These are phyloP conservation scores for Xylaria grammica DNA, from an alignment of 495 filamentous ascomycete species.

Conservation along the genomic window DNA sequence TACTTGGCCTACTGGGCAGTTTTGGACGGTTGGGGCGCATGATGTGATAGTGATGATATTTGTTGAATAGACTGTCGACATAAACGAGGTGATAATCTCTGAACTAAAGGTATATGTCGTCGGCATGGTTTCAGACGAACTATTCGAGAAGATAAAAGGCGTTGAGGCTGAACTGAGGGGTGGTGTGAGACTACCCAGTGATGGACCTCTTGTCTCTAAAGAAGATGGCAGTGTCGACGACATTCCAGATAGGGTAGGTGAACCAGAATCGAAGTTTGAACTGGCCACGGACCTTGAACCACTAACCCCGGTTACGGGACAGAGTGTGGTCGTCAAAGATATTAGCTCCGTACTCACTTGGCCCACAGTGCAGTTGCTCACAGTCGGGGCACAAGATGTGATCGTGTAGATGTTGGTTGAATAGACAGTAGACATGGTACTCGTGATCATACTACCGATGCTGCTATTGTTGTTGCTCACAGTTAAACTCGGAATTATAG, in stretches of 20 bases:
- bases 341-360: constrained; percentile 59
- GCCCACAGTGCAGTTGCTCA: constrained; percentile 63
- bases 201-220: not conserved
- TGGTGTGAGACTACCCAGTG: not conserved
- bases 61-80: constrained; percentile 39
- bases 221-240: constrained; percentile 18
- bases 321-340: constrained; percentile 62
- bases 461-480: constrained; percentile 7
- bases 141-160: constrained; percentile 5
- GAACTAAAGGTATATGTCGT: constrained; percentile 38
- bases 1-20: constrained; percentile 57
- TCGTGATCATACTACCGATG: constrained; percentile 3
- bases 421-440: constrained; percentile 62
- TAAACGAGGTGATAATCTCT: constrained; percentile 34
- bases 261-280: constrained; percentile 6
- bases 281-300: constrained; percentile 18
- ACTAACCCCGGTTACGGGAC: constrained; percentile 53
- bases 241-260: not conserved
- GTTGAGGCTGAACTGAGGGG: constrained; percentile 10
- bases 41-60: constrained; percentile 54
- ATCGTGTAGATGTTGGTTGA: constrained; percentile 61
- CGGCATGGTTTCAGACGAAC: constrained; percentile 29
- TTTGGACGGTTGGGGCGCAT: constrained; percentile 59
- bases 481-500: constrained; percentile 16
- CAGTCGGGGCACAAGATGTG: constrained; percentile 60